Percentiles rank a stretch among this genome's conserved stretches.
Evolutionary conservation across 2,329 filamentous ascomycete genomes (phyloP).

Genomic region (Colletotrichum horii): DNA sequence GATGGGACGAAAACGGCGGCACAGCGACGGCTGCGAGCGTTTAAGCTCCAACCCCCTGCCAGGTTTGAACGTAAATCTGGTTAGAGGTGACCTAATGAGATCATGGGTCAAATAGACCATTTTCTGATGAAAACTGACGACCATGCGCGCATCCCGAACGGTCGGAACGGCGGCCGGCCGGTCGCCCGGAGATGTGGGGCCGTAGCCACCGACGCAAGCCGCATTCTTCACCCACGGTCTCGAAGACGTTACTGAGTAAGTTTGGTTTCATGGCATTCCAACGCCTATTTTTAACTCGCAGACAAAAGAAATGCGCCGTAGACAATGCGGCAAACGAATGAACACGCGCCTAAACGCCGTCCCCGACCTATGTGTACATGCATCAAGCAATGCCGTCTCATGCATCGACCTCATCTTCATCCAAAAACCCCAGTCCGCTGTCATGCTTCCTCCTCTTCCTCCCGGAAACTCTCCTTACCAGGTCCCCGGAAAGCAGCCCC

Average conservation of each 20-base stretch:
- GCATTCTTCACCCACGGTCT: background rate
- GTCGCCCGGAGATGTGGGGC: background rate
- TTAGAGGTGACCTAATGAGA: background rate
- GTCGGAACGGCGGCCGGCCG: background rate
- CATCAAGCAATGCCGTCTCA: background rate
- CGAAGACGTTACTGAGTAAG: background rate
- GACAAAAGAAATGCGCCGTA: background rate
- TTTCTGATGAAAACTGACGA: background rate
- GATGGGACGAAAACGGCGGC: background rate
- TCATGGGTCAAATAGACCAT: accelerated
- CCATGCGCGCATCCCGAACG: background rate
- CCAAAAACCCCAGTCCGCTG: constrained; percentile 60
- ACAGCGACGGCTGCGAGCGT: background rate
- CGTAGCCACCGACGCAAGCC: background rate
- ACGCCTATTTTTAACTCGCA: background rate
- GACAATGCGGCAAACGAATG: background rate
- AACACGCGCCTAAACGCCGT: constrained; percentile 1
- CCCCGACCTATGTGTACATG: background rate
- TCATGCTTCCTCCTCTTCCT: constrained; percentile 55
- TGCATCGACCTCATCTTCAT: constrained; percentile 54
- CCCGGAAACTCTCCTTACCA: constrained; percentile 33
- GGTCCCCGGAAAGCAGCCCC: constrained; percentile 29
- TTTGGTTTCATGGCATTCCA: background rate
- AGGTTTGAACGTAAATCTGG: background rate
- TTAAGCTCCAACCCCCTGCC: background rate